A percentile compares a stretch with the other conserved stretches of the same genome.
These are phyloP conservation scores for Gastrodia elata DNA, from an alignment of 106 monocot genomes.

Conservation along the genomic window DNA sequence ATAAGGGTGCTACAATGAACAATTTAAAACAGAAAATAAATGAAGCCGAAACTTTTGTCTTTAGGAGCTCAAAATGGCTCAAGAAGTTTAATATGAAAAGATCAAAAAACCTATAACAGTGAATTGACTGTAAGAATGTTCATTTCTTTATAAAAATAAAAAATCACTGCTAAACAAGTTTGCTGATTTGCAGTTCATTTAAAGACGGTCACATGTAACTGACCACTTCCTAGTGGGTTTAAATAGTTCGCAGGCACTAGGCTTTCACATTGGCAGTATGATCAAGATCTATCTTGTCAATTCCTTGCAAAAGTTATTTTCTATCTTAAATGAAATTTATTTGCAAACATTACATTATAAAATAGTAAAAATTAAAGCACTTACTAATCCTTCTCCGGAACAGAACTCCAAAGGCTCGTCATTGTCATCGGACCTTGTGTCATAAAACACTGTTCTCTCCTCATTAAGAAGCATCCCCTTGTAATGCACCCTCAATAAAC, in stretches of 20 bases:
- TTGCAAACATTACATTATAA: neutral
- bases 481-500: constrained; percentile 85
- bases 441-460: constrained; percentile 77
- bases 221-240: neutral
- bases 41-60: neutral
- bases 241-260: neutral
- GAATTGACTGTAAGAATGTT: neutral
- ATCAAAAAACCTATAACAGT: neutral
- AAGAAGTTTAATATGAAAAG: too few relatives aligned
- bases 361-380: constrained; percentile 8
- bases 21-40: too few relatives aligned
- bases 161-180: neutral
- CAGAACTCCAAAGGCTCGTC: constrained; percentile 88
- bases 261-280: too few relatives aligned
- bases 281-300: neutral
- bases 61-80: neutral
- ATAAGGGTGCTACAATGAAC: too few relatives aligned
- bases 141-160: neutral
- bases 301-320: neutral
- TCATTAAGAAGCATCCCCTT: constrained; percentile 86
- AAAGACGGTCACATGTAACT: neutral
- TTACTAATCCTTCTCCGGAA: constrained; percentile 97
- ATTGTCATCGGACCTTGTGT: constrained; percentile 76
- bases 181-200: neutral
- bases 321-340: neutral